These are phyloP conservation scores for Neonectria neomacrospora DNA, from an alignment of 2,329 filamentous ascomycete species.

Conservation along the genomic window DNA sequence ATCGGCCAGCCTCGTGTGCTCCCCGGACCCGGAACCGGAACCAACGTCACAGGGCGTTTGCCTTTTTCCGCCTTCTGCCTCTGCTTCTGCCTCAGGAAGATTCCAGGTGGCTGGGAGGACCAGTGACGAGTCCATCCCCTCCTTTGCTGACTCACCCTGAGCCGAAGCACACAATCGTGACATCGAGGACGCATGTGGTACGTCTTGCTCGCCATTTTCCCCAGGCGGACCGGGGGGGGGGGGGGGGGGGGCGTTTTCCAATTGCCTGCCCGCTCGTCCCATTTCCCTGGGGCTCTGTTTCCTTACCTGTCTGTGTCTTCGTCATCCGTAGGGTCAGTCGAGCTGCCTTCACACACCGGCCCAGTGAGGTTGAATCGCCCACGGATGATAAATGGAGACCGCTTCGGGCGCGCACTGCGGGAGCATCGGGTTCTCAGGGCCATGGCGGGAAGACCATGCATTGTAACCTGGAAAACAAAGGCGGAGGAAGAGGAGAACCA, in stretches of 20 bases:
- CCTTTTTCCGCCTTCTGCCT: conserved; percentile 10
- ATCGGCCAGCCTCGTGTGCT: conserved; percentile 9
- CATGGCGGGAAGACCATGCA: neutral
- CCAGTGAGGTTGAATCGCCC: neutral
- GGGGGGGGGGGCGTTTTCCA: neutral
- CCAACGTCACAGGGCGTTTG: neutral
- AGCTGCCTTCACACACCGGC: neutral
- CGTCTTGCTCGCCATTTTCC: conserved; percentile 2
- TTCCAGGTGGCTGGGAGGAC: conserved; percentile 13
- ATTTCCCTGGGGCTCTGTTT: neutral
- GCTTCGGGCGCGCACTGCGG: neutral
- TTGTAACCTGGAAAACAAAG: neutral
- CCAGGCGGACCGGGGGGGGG: neutral
- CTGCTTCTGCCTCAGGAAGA: conserved; percentile 2
- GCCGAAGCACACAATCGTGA: conserved; percentile 2
- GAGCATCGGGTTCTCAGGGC: neutral
- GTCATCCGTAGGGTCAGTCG: neutral
- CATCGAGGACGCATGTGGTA: neutral
- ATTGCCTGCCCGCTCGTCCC: neutral
- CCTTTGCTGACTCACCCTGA: conserved; percentile 1
- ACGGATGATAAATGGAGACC: neutral
- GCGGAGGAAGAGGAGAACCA: neutral
- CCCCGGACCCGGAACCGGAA: conserved; percentile 14
- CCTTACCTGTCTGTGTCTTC: neutral
- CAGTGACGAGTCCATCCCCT: conserved; percentile 10